A percentile compares a stretch with the other conserved stretches of the same genome.
phyloP scores from a whole-genome alignment of 2,329 filamentous ascomycete species.

The Sarocladiaceae sp. region DNA sequence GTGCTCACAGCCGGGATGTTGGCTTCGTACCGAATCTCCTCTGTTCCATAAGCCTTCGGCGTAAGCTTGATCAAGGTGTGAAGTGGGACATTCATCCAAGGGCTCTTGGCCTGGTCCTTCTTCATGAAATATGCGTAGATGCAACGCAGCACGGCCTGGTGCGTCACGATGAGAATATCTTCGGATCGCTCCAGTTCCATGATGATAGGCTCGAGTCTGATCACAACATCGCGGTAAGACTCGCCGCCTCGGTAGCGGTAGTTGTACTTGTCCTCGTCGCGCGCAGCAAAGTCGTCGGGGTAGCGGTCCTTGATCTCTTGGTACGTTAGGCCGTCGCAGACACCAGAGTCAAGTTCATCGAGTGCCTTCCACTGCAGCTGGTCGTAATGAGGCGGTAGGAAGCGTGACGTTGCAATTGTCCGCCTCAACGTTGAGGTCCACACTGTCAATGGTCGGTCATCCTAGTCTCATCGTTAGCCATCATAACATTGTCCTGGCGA shows the following conservation, averaged over 20 bases:
- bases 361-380: constrained; percentile 98
- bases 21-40: constrained; percentile 82
- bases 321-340: constrained; percentile 95
- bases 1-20: constrained; percentile 96
- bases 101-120: constrained; percentile 83
- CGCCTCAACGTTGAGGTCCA: constrained; percentile 66
- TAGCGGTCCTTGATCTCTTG: constrained; percentile 88
- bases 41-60: constrained; percentile 87
- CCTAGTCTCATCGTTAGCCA: constrained; percentile 34
- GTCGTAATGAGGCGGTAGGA: constrained; percentile 77
- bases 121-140: constrained; percentile 99
- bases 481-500: neutral
- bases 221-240: constrained; percentile 93
- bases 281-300: constrained; percentile 90
- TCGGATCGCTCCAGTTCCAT: constrained; percentile 97
- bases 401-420: constrained; percentile 87
- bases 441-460: constrained; percentile 56
- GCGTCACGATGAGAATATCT: constrained; percentile 96
- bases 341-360: constrained; percentile 92
- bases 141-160: constrained; percentile 93
- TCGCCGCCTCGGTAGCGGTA: constrained; percentile 97
- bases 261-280: constrained; percentile 99
- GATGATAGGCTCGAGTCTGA: constrained; percentile 96
- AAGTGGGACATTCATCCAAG: constrained; percentile 97
- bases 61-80: constrained; percentile 97